Evolutionary conservation across 495 filamentous ascomycete species (phyloP), one percentile per base, ranked within the genome.

Genomic region (Talaromyces trachyspermus): DNA sequence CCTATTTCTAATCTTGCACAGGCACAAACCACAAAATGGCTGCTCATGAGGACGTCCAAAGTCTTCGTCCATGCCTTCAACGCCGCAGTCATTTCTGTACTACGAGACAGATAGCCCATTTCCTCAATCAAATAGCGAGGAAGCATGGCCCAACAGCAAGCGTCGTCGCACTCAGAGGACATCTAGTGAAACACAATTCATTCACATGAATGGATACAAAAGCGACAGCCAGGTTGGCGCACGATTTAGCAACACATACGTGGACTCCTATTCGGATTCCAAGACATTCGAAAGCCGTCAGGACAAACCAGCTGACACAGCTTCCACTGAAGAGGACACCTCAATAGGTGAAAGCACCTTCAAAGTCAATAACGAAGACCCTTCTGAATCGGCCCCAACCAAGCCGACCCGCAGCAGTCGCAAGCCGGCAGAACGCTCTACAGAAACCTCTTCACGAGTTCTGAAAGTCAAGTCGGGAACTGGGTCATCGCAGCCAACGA

Each of bases 131-230:
- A 29, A 19, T 12, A 46, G 37, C 26, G 44, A 46, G 5, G 44
- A 46, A 14, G 17, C 37, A 11, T 46, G 44, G 44, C 44, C 14
- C 32, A 46, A 29, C n/a, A 22, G 29, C 22, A 61, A 64, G 33
- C 61, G 61, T 18, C 56, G 55, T 29, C 56, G 50, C 30, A 62
- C 53, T n/a, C 55, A 54, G 20, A 46, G 20, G 37, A 27, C 44
- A 10, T 35, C 27, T 3, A 46, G 32, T 36, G 44, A 46, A 8
- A 46, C 44, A 15, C 44, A 46, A 24, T 46, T 46, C n/a, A 46
- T 46, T 24, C 44, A 46, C 22, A 46, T 46, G 44, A 46, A 46
- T 36, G 44, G 44, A 18, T 46, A 46, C 44, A 46, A 46, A 30
- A 46, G 44, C 32, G 44, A 46, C 32, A 46, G 44, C 18, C 44